Percentiles rank a stretch among this genome's conserved stretches.
Evolutionary conservation across 352 stramenopile genomes (phyloP).

Genomic region (Thraustotheca clavata): DNA sequence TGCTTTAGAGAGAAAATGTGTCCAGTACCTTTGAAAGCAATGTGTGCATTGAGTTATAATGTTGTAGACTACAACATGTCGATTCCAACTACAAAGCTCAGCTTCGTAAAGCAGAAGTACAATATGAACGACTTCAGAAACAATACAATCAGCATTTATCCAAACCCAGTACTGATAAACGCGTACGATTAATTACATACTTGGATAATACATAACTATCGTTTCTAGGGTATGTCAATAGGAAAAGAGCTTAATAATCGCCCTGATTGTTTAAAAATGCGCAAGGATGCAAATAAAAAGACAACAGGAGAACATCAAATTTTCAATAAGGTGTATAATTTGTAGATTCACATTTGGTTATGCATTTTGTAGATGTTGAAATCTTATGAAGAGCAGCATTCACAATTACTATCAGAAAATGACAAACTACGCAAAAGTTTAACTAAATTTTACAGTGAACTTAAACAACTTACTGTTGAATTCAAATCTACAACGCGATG

Average conservation of each 20-base stretch:
- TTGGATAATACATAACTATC: not conserved
- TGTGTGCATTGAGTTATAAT: not conserved
- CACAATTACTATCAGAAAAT: not conserved
- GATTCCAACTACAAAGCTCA: conserved; percentile 70
- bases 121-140: conserved; percentile 67
- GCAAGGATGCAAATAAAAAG: not conserved
- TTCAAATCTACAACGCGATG: not conserved
- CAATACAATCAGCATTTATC: conserved; percentile 7
- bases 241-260: conserved; percentile 9
- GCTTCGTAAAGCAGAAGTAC: conserved; percentile 57
- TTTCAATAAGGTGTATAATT: conserved; percentile 2
- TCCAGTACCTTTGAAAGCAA: conserved; percentile 27
- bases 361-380: conserved; percentile 8
- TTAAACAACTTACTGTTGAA: conserved; percentile 5
- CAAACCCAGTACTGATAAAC: conserved; percentile 4
- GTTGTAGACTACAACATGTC: conserved; percentile 46
- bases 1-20: conserved; percentile 51
- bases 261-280: not conserved
- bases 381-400: conserved; percentile 13
- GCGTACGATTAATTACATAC: not conserved
- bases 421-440: conserved; percentile 2
- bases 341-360: not conserved
- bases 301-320: conserved; percentile 7
- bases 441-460: conserved; percentile 4
- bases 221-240: conserved; percentile 1